Base-by-base conservation (phyloP, 2,329 filamentous ascomycete genomes). In the Fusarium setosum region DNA sequence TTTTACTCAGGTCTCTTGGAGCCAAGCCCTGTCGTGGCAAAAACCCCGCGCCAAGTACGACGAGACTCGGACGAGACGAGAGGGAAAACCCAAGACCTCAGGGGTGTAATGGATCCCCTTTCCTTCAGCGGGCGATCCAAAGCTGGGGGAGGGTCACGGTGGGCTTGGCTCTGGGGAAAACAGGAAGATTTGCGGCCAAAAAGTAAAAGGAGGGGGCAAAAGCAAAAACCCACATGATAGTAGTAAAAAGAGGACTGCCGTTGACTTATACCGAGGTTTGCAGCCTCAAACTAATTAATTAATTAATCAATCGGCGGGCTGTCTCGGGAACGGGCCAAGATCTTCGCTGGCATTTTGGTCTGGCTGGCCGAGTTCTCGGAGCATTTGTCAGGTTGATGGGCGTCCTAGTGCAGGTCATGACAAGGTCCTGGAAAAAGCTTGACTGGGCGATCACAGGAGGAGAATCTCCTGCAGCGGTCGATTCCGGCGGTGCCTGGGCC, bases 41-140 rank as follows among this genome's bases (percentile, higher is more conserved):
- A 37, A 58, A 47, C 44, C 62, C 63, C 54, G 59, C 63, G 63
- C 63, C 63, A 66, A 65, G 58, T 58, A 26, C 47, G 20, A 23
- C 17, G 37, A 48, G 24, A 45, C 13, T 63, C 29, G 34, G 57
- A 35, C 34, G 57, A 23, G 29, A 37, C 31, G 13, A 23, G 31
- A 31, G 17, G 21, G 20, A 48, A 34, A 20, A 20, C 12, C 44
- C 29, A 49, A 49, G 32, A 26, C 47, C 12, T 24, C n/a, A 12
- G 21, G 15, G 23, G 34, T 18, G 21, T 23, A 34, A 26, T 38
- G 32, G 47, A 23, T 37, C 21, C 38, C 47, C 47, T 51, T 51
- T 51, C 26, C 48, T 23, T 17, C 18, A 38, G 47, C 47, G 47
- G 34, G n/a, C 11, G 13, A 42, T n/a, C n/a, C n/a, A 40, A 63